Conservation (phyloP, 2,329 filamentous ascomycete genomes). For the Ceratocystis diversiconidia region DNA sequence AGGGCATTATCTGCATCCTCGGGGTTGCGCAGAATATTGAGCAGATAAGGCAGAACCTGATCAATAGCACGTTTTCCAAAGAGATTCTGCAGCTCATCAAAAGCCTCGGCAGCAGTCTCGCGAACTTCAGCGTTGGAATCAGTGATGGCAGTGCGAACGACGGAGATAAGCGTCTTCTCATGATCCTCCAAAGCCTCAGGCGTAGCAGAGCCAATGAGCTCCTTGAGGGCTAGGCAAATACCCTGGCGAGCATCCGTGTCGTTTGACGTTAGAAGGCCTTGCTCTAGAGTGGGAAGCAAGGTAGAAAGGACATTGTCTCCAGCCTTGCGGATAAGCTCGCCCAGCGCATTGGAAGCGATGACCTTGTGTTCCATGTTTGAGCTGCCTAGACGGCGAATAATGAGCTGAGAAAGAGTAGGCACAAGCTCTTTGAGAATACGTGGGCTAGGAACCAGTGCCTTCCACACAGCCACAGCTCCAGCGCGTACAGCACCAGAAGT, state of each 20-base stretch:
- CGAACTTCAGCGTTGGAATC: constrained; percentile 81
- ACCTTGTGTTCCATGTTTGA: constrained; percentile 98
- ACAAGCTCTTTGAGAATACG: constrained; percentile 89
- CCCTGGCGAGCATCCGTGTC: constrained; percentile 91
- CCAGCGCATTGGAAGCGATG: constrained; percentile 91
- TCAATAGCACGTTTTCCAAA: constrained; percentile 90
- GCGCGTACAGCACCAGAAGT: constrained; percentile 82
- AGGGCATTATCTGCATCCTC: constrained; percentile 83
- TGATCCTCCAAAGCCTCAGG: constrained; percentile 83
- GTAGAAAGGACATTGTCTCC: constrained; percentile 84
- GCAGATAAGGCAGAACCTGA: constrained; percentile 82
- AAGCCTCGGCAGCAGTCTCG: constrained; percentile 91
- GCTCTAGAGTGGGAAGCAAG: constrained; percentile 79
- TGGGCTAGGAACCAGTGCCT: constrained; percentile 83
- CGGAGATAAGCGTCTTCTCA: constrained; percentile 86
- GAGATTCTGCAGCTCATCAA: constrained; percentile 86
- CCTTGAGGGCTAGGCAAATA: constrained; percentile 89
- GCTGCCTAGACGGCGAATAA: constrained; percentile 85
- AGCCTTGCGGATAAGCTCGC: constrained; percentile 91
- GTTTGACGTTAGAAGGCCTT: constrained; percentile 73
- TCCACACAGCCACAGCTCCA: constrained; percentile 89
- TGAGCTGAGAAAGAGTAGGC: constrained; percentile 83
- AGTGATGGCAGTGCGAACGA: constrained; percentile 82
- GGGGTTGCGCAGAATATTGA: constrained; percentile 76
- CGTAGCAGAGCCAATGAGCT: constrained; percentile 80